A percentile compares a stretch with the other conserved stretches of the same genome.
Evolutionary conservation across 306 rosid species (phyloP).

Genomic region (Ziziphus jujuba): DNA sequence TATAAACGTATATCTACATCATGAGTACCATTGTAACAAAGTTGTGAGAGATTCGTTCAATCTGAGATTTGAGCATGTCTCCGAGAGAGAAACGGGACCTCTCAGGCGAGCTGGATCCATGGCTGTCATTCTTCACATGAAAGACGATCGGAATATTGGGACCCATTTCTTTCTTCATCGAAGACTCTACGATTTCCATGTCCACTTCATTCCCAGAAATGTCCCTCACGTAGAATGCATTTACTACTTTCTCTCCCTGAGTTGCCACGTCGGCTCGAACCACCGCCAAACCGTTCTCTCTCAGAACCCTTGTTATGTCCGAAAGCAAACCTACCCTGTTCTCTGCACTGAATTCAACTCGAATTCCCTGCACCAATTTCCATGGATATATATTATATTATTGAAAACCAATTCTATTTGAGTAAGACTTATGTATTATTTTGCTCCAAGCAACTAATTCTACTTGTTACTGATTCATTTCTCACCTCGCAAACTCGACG

Average conservation of each 20-base stretch:
- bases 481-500: slow-evolving; percentile 64
- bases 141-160: slow-evolving; percentile 30
- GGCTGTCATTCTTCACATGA: slow-evolving; percentile 40
- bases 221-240: slow-evolving; percentile 62
- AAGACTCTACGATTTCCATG: slow-evolving; percentile 47
- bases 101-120: slow-evolving; percentile 16
- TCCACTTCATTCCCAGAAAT: slow-evolving; percentile 64
- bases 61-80: slow-evolving; percentile 37
- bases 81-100: slow-evolving; percentile 41
- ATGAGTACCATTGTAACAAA: slow-evolving; percentile 26
- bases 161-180: slow-evolving; percentile 57
- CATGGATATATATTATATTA: too few relatives aligned
- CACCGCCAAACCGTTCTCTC: slow-evolving; percentile 62
- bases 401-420: too few relatives aligned
- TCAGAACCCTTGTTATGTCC: slow-evolving; percentile 59
- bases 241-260: slow-evolving; percentile 54
- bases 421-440: too few relatives aligned
- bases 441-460: too few relatives aligned
- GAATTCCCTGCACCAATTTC: slow-evolving; percentile 42
- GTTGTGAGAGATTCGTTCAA: slow-evolving; percentile 51
- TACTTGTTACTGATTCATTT: too few relatives aligned
- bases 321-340: slow-evolving; percentile 60
- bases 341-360: slow-evolving; percentile 59
- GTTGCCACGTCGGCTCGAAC: slow-evolving; percentile 71
- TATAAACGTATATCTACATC: too few relatives aligned